A percentile compares a stretch with the other conserved stretches of the same genome.
phyloP scores from a whole-genome alignment of 129 eudicot genomes.

The Chrysanthemum makinoi region DNA sequence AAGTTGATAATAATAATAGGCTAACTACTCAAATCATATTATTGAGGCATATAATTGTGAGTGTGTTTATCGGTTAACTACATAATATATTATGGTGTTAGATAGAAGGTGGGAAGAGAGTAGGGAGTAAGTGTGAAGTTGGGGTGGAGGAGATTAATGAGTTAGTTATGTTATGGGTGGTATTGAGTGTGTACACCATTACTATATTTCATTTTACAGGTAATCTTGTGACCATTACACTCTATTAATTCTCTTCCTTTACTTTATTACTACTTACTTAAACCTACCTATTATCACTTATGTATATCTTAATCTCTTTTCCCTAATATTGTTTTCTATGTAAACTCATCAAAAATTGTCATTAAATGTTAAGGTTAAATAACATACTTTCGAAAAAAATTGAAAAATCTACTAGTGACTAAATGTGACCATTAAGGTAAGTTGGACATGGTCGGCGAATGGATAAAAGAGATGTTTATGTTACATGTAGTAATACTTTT shows the following conservation, averaged over 20 bases:
- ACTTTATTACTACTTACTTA: background rate
- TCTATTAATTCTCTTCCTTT: background rate
- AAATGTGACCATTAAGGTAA: too few relatives aligned
- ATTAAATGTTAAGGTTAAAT: too few relatives aligned
- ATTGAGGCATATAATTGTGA: background rate
- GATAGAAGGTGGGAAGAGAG: slow-evolving; percentile 42
- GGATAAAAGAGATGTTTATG: too few relatives aligned
- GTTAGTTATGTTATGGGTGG: slow-evolving; percentile 47
- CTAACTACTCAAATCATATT: too few relatives aligned
- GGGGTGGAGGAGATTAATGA: slow-evolving; percentile 37
- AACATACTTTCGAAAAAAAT: too few relatives aligned
- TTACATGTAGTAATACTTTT: too few relatives aligned
- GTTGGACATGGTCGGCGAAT: too few relatives aligned
- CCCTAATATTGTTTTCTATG: background rate
- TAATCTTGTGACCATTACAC: slow-evolving; percentile 17
- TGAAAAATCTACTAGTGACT: too few relatives aligned
- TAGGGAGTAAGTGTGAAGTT: slow-evolving; percentile 44
- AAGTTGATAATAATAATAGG: too few relatives aligned
- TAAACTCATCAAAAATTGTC: too few relatives aligned
- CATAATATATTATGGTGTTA: slow-evolving; percentile 26
- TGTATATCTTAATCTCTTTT: background rate
- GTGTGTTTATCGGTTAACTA: background rate
- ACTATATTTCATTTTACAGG: slow-evolving; percentile 32
- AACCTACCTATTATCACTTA: background rate
- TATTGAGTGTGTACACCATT: slow-evolving; percentile 35